Evolutionary conservation across 352 stramenopile genomes (phyloP).

Genomic region (Phytopythium helicoides): DNA sequence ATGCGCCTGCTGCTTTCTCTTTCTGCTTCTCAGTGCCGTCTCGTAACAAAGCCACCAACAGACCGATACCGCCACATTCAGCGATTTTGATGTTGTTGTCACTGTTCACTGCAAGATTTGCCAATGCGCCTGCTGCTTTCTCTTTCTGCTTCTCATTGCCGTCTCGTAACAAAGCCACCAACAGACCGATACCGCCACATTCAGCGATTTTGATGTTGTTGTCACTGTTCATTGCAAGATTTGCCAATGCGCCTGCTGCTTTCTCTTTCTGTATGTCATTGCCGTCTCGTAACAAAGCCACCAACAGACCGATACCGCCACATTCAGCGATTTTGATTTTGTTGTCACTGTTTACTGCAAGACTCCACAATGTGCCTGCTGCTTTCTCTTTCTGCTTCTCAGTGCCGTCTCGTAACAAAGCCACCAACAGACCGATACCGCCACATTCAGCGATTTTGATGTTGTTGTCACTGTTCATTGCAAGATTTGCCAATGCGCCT

Average conservation of each 20-base stretch:
- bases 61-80: not conserved
- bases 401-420: not conserved
- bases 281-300: not conserved
- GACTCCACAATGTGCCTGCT: not conserved
- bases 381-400: not conserved
- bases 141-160: constrained; percentile 7
- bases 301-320: not conserved
- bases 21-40: not conserved
- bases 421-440: not conserved
- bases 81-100: not conserved
- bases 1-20: not conserved
- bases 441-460: not conserved
- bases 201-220: not conserved
- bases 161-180: constrained; percentile 2
- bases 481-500: not conserved
- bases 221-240: not conserved
- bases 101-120: not conserved
- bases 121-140: constrained; percentile 1
- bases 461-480: not conserved
- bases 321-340: not conserved
- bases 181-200: not conserved
- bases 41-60: not conserved
- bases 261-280: not conserved
- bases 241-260: not conserved
- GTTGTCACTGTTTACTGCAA: not conserved